phyloP scores from a whole-genome alignment of 169 alveolate genomes.

The Plasmodium gallinaceum region DNA sequence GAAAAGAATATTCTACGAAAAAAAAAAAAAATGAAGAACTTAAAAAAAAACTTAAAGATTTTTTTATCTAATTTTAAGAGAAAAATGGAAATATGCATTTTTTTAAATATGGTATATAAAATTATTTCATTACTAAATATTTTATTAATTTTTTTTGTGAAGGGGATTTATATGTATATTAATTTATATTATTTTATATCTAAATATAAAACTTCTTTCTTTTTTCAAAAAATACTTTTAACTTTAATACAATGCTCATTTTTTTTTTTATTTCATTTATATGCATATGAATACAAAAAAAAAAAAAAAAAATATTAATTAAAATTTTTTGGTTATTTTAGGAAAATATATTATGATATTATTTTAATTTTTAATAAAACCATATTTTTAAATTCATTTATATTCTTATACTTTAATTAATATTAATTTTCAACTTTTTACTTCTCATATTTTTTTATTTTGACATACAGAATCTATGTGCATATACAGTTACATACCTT shows the following conservation, averaged over 20 bases:
- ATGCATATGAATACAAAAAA: constrained; percentile 15
- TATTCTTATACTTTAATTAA: no score
- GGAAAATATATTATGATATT: no score
- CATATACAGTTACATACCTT: no score
- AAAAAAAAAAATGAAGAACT: neutral
- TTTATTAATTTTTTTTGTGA: constrained; percentile 25
- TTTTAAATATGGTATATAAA: constrained; percentile 27
- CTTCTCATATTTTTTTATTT: no score
- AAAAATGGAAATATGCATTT: constrained; percentile 18
- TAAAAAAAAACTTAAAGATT: constrained; percentile 15
- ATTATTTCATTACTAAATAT: constrained; percentile 14
- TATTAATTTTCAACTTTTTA: no score
- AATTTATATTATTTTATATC: constrained; percentile 21
- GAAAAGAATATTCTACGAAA: neutral
- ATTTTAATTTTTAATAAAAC: no score
- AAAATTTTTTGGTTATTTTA: neutral
- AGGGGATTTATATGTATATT: constrained; percentile 27
- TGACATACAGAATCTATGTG: no score
- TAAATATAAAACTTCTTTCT: neutral
- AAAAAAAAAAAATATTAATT: neutral
- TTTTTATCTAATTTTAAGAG: constrained; percentile 39
- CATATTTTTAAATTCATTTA: no score
- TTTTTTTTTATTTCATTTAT: constrained; percentile 36
- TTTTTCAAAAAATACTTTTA: constrained; percentile 4
- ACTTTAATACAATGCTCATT: constrained; percentile 29